Percentiles rank a stretch among this genome's conserved stretches.
Conservation (phyloP, 352 stramenopile genomes). For the Phytophthora constricta region DNA sequence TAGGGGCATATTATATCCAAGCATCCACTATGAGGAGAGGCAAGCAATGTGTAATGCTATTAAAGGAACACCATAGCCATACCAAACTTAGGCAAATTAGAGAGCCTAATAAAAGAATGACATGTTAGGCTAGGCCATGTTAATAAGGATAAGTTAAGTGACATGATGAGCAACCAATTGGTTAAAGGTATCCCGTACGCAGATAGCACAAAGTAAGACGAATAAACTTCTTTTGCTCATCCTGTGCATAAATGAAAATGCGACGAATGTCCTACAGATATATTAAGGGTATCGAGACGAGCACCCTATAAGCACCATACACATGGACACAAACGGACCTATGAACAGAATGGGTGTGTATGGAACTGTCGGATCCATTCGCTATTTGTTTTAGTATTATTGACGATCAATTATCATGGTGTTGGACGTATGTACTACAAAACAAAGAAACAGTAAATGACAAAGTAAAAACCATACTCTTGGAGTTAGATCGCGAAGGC, state of each 20-base stretch:
- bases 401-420: slow-evolving; percentile 19
- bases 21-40: not conserved
- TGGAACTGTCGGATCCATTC: slow-evolving; percentile 6
- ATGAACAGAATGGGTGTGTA: slow-evolving; percentile 18
- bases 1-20: not conserved
- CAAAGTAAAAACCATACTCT: slow-evolving; percentile 5
- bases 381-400: slow-evolving; percentile 25
- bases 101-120: not conserved
- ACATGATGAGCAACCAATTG: slow-evolving; percentile 4
- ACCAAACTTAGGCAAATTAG: not conserved
- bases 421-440: slow-evolving; percentile 11
- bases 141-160: not conserved
- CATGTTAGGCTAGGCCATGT: slow-evolving; percentile 4
- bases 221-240: slow-evolving; percentile 17
- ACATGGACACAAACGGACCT: slow-evolving; percentile 21
- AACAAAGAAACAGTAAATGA: slow-evolving; percentile 11
- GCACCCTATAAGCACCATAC: slow-evolving; percentile 9
- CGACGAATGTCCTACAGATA: slow-evolving; percentile 3
- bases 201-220: not conserved
- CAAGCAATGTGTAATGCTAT: not conserved
- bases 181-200: not conserved
- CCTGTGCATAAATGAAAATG: slow-evolving; percentile 14
- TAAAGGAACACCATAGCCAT: not conserved
- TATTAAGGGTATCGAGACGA: slow-evolving; percentile 8
- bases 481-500: slow-evolving; percentile 11